Evolutionary conservation across 2,329 filamentous ascomycete genomes (phyloP).

Genomic region (Trichophyton benhamiae): DNA sequence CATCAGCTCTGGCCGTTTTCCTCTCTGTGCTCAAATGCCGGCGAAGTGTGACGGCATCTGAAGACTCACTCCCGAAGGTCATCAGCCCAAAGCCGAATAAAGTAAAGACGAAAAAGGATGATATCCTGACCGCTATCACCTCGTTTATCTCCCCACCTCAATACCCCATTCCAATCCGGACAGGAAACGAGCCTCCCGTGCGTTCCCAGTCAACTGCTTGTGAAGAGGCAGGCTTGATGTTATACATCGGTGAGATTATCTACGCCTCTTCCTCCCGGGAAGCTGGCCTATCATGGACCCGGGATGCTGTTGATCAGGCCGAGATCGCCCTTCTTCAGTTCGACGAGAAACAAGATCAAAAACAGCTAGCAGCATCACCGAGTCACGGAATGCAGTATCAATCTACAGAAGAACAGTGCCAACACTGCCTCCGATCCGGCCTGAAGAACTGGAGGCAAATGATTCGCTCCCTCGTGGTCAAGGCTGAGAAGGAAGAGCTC

Average conservation of each 20-base stretch:
- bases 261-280: slow-evolving; percentile 56
- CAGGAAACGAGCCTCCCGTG: slow-evolving; percentile 55
- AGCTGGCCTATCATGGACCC: slow-evolving; percentile 76
- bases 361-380: not conserved
- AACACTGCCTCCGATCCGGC: slow-evolving; percentile 63
- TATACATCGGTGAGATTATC: slow-evolving; percentile 89
- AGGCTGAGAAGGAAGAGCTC: slow-evolving; percentile 26
- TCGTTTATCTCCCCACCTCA: slow-evolving; percentile 40
- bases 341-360: slow-evolving; percentile 18
- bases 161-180: slow-evolving; percentile 59
- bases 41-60: slow-evolving; percentile 42
- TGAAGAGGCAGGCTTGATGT: slow-evolving; percentile 73
- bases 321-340: slow-evolving; percentile 47
- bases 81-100: slow-evolving; percentile 15
- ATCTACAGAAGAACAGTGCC: slow-evolving; percentile 51
- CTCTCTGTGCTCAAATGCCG: slow-evolving; percentile 72
- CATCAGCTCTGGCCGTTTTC: slow-evolving; percentile 66
- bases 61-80: slow-evolving; percentile 15
- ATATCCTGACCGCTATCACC: slow-evolving; percentile 30
- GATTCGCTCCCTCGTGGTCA: slow-evolving; percentile 51
- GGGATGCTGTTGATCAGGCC: slow-evolving; percentile 70
- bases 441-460: slow-evolving; percentile 75
- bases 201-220: slow-evolving; percentile 57
- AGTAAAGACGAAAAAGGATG: slow-evolving; percentile 11
- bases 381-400: slow-evolving; percentile 15